These are phyloP conservation scores for Anaeramoeba flamelloides DNA, from an alignment of 78 protist species.

Conservation along the genomic window DNA sequence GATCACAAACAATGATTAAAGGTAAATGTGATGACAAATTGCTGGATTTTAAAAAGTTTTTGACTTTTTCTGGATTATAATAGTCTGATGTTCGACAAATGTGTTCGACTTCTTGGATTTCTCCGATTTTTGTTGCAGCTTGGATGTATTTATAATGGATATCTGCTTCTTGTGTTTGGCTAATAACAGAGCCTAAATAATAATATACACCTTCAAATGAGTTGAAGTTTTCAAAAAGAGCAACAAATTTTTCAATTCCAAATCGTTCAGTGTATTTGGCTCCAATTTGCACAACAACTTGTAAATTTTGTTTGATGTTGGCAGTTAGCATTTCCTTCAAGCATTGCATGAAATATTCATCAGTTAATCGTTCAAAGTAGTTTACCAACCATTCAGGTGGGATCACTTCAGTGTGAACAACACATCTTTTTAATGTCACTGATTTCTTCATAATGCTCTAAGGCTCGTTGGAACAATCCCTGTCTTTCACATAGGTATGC, in stretches of 20 bases:
- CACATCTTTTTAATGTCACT: slow-evolving; percentile 77
- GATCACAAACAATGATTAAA: slow-evolving; percentile 94
- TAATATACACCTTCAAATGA: slow-evolving; percentile 20
- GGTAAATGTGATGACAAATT: slow-evolving; percentile 81
- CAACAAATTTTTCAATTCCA: slow-evolving; percentile 51
- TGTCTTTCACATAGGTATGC: slow-evolving; percentile 91
- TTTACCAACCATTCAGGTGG: slow-evolving; percentile 60
- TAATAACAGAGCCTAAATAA: slow-evolving; percentile 51
- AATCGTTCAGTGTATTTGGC: slow-evolving; percentile 67
- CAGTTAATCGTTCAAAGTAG: slow-evolving; percentile 64
- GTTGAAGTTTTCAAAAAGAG: slow-evolving; percentile 48
- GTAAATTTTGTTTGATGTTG: slow-evolving; percentile 68
- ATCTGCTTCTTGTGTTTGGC: slow-evolving; percentile 59
- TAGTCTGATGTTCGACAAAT: slow-evolving; percentile 71
- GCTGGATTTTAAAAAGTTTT: slow-evolving; percentile 85
- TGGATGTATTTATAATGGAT: slow-evolving; percentile 91
- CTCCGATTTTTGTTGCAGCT: slow-evolving; percentile 79
- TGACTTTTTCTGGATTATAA: slow-evolving; percentile 76
- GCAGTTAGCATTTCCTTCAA: slow-evolving; percentile 61
- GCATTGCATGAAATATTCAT: slow-evolving; percentile 64
- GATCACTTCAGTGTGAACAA: slow-evolving; percentile 49
- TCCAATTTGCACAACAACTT: slow-evolving; percentile 70
- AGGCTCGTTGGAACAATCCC: slow-evolving; percentile 73
- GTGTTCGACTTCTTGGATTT: slow-evolving; percentile 84
- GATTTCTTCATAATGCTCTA: slow-evolving; percentile 89